These are phyloP conservation scores for Chimonanthus praecox DNA, from an alignment of 164 flowering plant species.

Conservation along the genomic window DNA sequence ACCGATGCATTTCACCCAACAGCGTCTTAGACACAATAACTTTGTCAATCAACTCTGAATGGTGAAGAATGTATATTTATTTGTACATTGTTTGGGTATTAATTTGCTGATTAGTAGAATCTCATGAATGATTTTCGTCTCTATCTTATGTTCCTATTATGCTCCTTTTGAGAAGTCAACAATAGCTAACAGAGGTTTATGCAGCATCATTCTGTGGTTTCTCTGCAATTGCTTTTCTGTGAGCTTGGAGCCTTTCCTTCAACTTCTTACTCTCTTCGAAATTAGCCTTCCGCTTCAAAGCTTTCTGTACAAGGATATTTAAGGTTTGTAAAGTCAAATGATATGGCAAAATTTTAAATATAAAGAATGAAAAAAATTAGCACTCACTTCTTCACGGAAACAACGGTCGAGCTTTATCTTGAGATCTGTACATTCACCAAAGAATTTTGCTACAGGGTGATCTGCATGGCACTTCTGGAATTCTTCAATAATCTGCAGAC, in stretches of 20 bases:
- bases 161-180: neutral
- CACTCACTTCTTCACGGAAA: constrained; percentile 76
- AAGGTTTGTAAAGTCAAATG: neutral
- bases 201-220: neutral
- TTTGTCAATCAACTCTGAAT: neutral
- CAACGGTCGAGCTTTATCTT: constrained; percentile 89
- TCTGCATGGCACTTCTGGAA: constrained; percentile 89
- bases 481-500: constrained; percentile 67
- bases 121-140: neutral
- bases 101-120: neutral
- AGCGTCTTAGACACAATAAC: neutral
- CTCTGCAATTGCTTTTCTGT: constrained; percentile 52
- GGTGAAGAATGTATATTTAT: neutral
- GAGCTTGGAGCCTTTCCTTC: constrained; percentile 68
- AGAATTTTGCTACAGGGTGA: constrained; percentile 79
- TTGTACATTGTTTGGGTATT: neutral
- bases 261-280: constrained; percentile 83
- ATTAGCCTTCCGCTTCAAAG: constrained; percentile 81
- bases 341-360: no score
- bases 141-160: no score
- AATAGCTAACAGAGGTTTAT: no score
- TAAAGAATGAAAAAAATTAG: neutral
- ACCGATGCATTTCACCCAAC: neutral
- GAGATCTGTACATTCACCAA: constrained; percentile 79
- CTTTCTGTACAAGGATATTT: constrained; percentile 47